Conservation (phyloP, 805 yeast genomes). For the Barnettozyma pratensis region DNA sequence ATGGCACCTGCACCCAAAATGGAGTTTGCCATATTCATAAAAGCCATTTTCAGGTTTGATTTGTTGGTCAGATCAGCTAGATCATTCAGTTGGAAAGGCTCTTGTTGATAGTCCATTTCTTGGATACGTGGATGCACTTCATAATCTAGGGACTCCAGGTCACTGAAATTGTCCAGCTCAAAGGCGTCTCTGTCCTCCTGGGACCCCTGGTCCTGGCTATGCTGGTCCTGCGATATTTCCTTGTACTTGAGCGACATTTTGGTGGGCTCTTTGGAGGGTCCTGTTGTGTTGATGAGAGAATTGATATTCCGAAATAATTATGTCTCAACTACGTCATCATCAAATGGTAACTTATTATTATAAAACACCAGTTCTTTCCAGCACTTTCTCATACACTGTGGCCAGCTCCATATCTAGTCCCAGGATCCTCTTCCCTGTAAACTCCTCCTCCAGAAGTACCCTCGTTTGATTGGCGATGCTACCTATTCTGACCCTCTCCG, state of each 20-base stretch:
- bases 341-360: neutral
- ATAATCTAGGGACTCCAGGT: slow-evolving; percentile 22
- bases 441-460: slow-evolving; percentile 31
- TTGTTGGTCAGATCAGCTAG: slow-evolving; percentile 25
- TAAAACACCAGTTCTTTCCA: slow-evolving; percentile 30
- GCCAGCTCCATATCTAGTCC: slow-evolving; percentile 42
- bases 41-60: slow-evolving; percentile 75
- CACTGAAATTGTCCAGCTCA: slow-evolving; percentile 20
- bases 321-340: no score
- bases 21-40: slow-evolving; percentile 95
- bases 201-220: neutral
- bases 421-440: slow-evolving; percentile 30
- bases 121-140: slow-evolving; percentile 10
- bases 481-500: slow-evolving; percentile 41
- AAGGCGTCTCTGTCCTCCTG: slow-evolving; percentile 3
- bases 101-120: slow-evolving; percentile 8
- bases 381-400: slow-evolving; percentile 36
- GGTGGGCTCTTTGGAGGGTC: neutral
- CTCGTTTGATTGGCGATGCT: slow-evolving; percentile 48
- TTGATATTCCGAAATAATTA: no score
- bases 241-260: slow-evolving; percentile 11
- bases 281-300: no score
- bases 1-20: slow-evolving; percentile 95
- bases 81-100: slow-evolving; percentile 16
- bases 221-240: slow-evolving; percentile 5